phyloP scores from a whole-genome alignment of 352 stramenopile species.

The Globisporangium mamillatum region DNA sequence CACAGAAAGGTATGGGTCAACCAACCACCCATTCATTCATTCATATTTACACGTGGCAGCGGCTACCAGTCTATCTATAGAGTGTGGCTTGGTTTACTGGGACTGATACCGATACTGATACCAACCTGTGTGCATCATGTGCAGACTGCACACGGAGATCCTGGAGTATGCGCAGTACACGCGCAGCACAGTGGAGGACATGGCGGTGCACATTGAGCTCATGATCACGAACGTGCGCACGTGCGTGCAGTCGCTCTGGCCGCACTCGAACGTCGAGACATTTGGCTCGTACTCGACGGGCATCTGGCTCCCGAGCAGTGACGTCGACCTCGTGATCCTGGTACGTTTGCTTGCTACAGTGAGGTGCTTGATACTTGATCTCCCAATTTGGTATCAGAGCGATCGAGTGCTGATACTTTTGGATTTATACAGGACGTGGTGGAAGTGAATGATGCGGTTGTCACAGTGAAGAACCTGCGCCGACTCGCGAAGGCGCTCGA shows the following conservation, averaged over 20 bases:
- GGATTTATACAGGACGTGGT: constrained; percentile 37
- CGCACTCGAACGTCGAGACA: constrained; percentile 70
- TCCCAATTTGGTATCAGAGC: background rate
- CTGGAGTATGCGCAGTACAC: constrained; percentile 75
- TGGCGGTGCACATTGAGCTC: constrained; percentile 81
- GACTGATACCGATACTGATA: background rate
- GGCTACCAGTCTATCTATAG: background rate
- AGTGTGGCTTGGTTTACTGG: background rate
- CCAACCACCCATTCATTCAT: background rate
- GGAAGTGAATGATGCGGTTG: constrained; percentile 54
- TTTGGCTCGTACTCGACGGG: constrained; percentile 86
- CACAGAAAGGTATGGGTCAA: constrained; percentile 20
- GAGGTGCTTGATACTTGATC: background rate
- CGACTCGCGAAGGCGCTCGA: constrained; percentile 55
- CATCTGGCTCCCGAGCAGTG: constrained; percentile 84
- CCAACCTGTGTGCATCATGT: background rate
- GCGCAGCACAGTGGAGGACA: constrained; percentile 59
- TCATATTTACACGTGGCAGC: background rate
- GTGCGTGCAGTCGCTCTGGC: constrained; percentile 71
- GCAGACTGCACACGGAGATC: constrained; percentile 72
- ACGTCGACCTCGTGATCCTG: constrained; percentile 84
- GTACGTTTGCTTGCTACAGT: constrained; percentile 19
- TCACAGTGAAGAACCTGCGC: constrained; percentile 58
- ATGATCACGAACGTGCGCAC: constrained; percentile 75
- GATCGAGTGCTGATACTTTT: background rate